These are phyloP conservation scores for Cytospora piceicola DNA, from an alignment of 2,329 filamentous ascomycete genomes.

Conservation along the genomic window DNA sequence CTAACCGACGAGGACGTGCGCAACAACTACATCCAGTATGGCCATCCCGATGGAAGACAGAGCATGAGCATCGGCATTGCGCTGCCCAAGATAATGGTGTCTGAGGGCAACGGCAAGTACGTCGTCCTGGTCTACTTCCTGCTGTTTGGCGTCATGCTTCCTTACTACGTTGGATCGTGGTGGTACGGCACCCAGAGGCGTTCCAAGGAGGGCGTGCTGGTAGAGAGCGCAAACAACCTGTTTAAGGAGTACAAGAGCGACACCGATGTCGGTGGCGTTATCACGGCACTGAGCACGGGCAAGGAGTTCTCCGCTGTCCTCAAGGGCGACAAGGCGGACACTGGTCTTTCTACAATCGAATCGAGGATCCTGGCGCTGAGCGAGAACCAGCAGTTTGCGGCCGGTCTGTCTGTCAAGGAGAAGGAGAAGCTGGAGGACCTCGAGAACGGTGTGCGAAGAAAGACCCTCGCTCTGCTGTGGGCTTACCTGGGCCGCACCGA, in stretches of 20 bases:
- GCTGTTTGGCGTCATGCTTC: conserved; percentile 85
- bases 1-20: conserved; percentile 96
- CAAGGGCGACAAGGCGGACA: conserved; percentile 77
- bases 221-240: conserved; percentile 91
- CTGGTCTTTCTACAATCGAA: conserved; percentile 81
- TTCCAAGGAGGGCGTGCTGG: conserved; percentile 90
- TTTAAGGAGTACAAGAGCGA: conserved; percentile 91
- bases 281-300: conserved; percentile 81
- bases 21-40: conserved; percentile 95
- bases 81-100: conserved; percentile 88
- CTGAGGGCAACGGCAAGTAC: conserved; percentile 94
- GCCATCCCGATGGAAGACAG: conserved; percentile 97
- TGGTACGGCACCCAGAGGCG: conserved; percentile 96
- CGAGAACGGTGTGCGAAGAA: conserved; percentile 79
- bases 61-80: conserved; percentile 98
- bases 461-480: conserved; percentile 89
- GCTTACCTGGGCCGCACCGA: conserved; percentile 90
- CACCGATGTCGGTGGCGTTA: conserved; percentile 77
- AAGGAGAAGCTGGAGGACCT: conserved; percentile 76
- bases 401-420: conserved; percentile 72
- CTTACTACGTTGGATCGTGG: conserved; percentile 94
- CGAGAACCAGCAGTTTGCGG: conserved; percentile 53
- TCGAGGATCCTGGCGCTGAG: conserved; percentile 72
- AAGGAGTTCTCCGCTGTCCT: conserved; percentile 82
- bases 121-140: conserved; percentile 87